Conservation (phyloP, 2,329 filamentous ascomycete species). For the Penicillium rolfsii region DNA sequence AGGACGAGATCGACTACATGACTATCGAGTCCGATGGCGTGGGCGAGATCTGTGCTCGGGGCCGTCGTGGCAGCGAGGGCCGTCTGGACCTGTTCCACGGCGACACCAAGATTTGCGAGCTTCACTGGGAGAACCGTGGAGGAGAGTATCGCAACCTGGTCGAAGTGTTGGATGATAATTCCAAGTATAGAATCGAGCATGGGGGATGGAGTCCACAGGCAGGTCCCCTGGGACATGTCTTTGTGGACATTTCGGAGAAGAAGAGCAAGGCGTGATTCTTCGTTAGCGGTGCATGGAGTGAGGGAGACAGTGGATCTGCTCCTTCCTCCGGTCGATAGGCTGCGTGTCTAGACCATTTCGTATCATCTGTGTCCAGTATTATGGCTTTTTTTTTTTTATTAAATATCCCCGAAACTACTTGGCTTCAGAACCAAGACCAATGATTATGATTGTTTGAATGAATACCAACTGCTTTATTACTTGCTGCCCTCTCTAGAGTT, state of each 20-base stretch:
- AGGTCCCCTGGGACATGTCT: slow-evolving; percentile 39
- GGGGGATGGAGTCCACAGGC: slow-evolving; percentile 36
- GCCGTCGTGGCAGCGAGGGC: slow-evolving; percentile 39
- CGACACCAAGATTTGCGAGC: slow-evolving; percentile 37
- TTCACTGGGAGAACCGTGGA: slow-evolving; percentile 40
- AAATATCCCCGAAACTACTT: slow-evolving; percentile 7
- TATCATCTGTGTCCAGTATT: neutral
- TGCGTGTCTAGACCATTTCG: neutral
- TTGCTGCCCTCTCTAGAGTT: neutral
- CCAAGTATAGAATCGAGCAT: slow-evolving; percentile 34
- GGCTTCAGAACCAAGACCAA: slow-evolving; percentile 26
- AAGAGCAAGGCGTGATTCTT: slow-evolving; percentile 28
- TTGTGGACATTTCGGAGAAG: slow-evolving; percentile 31
- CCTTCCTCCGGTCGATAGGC: neutral
- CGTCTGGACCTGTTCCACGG: slow-evolving; percentile 38
- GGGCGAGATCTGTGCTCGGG: slow-evolving; percentile 36
- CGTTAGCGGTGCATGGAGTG: neutral
- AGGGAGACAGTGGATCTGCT: neutral
- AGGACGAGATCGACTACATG: slow-evolving; percentile 38
- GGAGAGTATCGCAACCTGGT: slow-evolving; percentile 30
- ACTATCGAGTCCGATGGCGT: slow-evolving; percentile 33
- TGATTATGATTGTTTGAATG: slow-evolving; percentile 11
- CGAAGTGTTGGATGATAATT: slow-evolving; percentile 31
- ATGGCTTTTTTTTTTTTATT: neutral
- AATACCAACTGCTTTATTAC: too few relatives aligned